Conservation (phyloP, 1,284 basidiomycete genomes). For the Stygiomarasmius scandens region DNA sequence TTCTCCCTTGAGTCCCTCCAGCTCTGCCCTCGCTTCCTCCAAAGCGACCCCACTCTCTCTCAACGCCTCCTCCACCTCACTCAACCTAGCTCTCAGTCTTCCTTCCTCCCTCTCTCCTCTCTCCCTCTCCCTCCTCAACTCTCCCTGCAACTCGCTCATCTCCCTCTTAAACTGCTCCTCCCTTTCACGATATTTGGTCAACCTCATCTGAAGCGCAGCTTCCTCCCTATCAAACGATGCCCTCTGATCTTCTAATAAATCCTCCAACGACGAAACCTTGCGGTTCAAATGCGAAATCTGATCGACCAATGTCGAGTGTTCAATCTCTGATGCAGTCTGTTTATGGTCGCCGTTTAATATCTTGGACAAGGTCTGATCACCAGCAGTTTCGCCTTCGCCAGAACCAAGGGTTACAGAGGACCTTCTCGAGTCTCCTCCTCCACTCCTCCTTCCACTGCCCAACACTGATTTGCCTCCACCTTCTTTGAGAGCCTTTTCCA, state of each 20-base stretch:
- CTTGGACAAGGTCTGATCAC: constrained; percentile 30
- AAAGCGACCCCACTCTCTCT: constrained; percentile 87
- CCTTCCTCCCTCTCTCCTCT: constrained; percentile 69
- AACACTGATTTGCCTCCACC: neutral
- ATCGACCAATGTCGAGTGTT: constrained; percentile 89
- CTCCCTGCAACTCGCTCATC: constrained; percentile 63
- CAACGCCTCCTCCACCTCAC: constrained; percentile 87
- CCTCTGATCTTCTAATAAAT: constrained; percentile 81
- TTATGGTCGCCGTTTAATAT: constrained; percentile 37
- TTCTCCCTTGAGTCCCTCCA: constrained; percentile 82
- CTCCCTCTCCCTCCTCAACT: constrained; percentile 70
- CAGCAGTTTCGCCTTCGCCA: neutral
- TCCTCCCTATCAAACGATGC: constrained; percentile 77
- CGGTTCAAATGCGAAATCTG: constrained; percentile 86
- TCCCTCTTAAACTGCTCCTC: constrained; percentile 77
- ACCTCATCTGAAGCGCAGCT: constrained; percentile 60
- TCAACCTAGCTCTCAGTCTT: constrained; percentile 62
- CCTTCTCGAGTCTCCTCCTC: neutral
- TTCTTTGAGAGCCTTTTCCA: constrained; percentile 43
- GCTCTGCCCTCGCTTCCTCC: constrained; percentile 90
- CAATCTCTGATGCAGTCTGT: constrained; percentile 75
- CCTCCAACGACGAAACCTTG: constrained; percentile 79
- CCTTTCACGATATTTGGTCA: constrained; percentile 75
- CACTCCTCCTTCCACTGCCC: neutral
- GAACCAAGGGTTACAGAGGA: neutral